A percentile compares a stretch with the other conserved stretches of the same genome.
Evolutionary conservation across 768 basidiomycete species (phyloP).

Genomic region (Serendipita sp.): DNA sequence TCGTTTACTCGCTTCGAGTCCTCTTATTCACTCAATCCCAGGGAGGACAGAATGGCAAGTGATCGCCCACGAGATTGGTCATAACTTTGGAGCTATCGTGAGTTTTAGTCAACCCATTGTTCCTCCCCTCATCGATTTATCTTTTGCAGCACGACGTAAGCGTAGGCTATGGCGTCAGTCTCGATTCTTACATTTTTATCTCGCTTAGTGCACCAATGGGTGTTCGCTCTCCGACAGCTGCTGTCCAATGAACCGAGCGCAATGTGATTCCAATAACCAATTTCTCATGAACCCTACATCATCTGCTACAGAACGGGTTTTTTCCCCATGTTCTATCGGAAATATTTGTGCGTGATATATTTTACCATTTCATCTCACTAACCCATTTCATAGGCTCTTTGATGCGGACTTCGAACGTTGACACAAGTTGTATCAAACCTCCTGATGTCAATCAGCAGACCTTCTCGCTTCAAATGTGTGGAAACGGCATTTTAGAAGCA

Average conservation of each 20-base stretch:
- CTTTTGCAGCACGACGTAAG: neutral
- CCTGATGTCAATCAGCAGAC: slow-evolving; percentile 30
- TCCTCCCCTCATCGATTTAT: neutral
- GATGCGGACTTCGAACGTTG: slow-evolving; percentile 31
- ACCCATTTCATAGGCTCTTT: slow-evolving; percentile 33
- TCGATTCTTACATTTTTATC: slow-evolving; percentile 6
- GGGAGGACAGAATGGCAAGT: slow-evolving; percentile 67
- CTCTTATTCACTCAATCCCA: no score
- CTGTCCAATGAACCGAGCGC: slow-evolving; percentile 45
- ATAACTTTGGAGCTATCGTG: slow-evolving; percentile 81
- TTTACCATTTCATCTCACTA: neutral
- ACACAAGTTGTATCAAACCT: slow-evolving; percentile 52
- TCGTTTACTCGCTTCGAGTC: no score
- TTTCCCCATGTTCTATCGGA: slow-evolving; percentile 66
- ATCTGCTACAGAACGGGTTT: slow-evolving; percentile 41
- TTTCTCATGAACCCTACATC: slow-evolving; percentile 82
- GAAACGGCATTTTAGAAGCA: slow-evolving; percentile 64
- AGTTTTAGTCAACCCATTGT: slow-evolving; percentile 30
- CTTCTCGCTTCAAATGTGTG: slow-evolving; percentile 57
- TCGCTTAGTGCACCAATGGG: slow-evolving; percentile 39
- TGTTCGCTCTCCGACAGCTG: slow-evolving; percentile 44
- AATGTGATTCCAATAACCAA: slow-evolving; percentile 46
- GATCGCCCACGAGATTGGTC: slow-evolving; percentile 66
- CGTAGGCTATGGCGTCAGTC: neutral
- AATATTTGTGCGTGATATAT: slow-evolving; percentile 50